Conservation (phyloP, 1,284 basidiomycete genomes). For the Ustilago loliicola region DNA sequence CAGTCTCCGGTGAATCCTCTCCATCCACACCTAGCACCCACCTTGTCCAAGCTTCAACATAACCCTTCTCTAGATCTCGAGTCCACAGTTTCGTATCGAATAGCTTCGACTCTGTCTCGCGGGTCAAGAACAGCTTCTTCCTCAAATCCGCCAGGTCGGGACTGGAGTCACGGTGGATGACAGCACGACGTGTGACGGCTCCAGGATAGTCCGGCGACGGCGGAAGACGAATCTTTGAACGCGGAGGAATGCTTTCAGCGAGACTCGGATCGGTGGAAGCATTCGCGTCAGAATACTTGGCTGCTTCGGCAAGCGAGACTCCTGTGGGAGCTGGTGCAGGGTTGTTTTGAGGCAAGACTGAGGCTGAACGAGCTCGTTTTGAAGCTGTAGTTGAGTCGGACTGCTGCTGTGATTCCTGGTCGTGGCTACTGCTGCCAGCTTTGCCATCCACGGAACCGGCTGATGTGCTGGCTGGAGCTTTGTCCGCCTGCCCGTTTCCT, state of each 20-base stretch:
- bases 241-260: slow-evolving; percentile 29
- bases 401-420: not conserved
- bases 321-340: slow-evolving; percentile 50
- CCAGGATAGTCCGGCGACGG: slow-evolving; percentile 31
- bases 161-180: not conserved
- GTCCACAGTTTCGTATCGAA: slow-evolving; percentile 77
- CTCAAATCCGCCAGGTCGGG: slow-evolving; percentile 50
- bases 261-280: slow-evolving; percentile 19
- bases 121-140: slow-evolving; percentile 72
- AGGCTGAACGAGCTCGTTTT: slow-evolving; percentile 26
- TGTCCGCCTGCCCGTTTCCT: not conserved
- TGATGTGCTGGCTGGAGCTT: not conserved
- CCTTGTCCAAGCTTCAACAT: slow-evolving; percentile 75
- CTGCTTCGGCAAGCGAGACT: slow-evolving; percentile 46
- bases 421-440: no score
- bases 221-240: slow-evolving; percentile 30
- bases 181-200: slow-evolving; percentile 44
- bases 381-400: not conserved
- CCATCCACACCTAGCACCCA: slow-evolving; percentile 75
- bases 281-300: slow-evolving; percentile 34
- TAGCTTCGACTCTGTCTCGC: slow-evolving; percentile 73
- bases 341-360: slow-evolving; percentile 13
- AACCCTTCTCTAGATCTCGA: slow-evolving; percentile 75
- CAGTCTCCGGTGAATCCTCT: slow-evolving; percentile 72
- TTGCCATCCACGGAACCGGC: not conserved